Percentiles rank a stretch among this genome's conserved stretches.
These are phyloP conservation scores for Malus hybrid DNA, from an alignment of 331 rosid genomes.

Conservation along the genomic window DNA sequence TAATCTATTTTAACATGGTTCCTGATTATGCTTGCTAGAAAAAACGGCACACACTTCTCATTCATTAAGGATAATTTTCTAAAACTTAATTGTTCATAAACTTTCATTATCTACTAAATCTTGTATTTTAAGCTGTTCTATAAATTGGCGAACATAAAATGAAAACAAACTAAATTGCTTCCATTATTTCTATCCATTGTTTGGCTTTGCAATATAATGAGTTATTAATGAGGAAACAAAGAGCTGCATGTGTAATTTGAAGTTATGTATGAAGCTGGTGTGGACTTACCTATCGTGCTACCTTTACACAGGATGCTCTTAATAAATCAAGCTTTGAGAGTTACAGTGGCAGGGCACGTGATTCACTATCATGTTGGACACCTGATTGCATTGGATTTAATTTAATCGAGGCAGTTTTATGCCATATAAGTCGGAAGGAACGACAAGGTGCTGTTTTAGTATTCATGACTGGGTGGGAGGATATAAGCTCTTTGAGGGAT, in stretches of 20 bases:
- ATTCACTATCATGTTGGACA: constrained; percentile 76
- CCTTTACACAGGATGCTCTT: constrained; percentile 71
- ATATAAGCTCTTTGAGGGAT: constrained; percentile 85
- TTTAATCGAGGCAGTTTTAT: constrained; percentile 90
- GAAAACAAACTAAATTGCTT: not conserved
- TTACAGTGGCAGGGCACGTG: constrained; percentile 77
- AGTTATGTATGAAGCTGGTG: not conserved
- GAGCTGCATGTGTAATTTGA: not conserved
- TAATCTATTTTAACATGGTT: too few species aligned
- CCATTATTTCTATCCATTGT: not conserved
- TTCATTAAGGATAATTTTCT: too few species aligned
- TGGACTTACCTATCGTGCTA: constrained; percentile 16
- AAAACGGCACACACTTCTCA: too few species aligned
- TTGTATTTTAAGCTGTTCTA: not conserved
- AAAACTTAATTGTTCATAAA: not conserved
- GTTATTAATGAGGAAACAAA: not conserved
- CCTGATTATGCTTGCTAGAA: too few species aligned
- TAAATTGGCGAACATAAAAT: not conserved
- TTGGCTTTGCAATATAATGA: not conserved
- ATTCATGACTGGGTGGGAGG: constrained; percentile 99
- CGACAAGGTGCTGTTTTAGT: constrained; percentile 92
- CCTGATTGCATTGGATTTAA: constrained; percentile 93
- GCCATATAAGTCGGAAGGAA: constrained; percentile 96
- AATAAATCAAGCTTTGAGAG: constrained; percentile 69
- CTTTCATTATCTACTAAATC: not conserved